These are phyloP conservation scores for Phytopythium sindhum DNA, from an alignment of 352 stramenopile genomes.

Conservation along the genomic window DNA sequence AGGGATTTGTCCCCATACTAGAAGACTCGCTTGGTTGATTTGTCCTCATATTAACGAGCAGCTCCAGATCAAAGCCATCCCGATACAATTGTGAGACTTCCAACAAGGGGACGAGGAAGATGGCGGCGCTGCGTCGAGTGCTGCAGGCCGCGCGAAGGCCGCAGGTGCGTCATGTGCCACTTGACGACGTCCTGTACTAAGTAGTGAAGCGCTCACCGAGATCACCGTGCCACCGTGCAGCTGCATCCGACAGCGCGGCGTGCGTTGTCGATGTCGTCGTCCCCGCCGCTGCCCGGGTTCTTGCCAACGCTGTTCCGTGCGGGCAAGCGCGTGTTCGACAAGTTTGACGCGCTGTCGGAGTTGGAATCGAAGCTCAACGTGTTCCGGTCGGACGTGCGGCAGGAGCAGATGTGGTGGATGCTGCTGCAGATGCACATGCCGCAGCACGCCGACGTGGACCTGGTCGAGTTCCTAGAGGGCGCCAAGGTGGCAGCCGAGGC, in stretches of 20 bases:
- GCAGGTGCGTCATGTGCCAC: background rate
- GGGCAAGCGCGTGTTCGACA: conserved; percentile 15
- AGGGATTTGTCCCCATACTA: conserved; percentile 5
- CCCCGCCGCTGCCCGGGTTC: conserved; percentile 15
- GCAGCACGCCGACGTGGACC: conserved; percentile 20
- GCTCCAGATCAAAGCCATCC: background rate
- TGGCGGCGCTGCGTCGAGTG: background rate
- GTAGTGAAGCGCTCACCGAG: background rate
- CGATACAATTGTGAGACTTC: background rate
- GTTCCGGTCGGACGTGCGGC: conserved; percentile 20
- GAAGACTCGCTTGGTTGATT: background rate
- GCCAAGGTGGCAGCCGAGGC: conserved; percentile 20
- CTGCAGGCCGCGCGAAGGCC: background rate
- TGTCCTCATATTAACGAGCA: background rate
- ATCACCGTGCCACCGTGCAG: background rate
- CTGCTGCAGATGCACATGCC: conserved; percentile 40
- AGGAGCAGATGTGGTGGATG: conserved; percentile 19
- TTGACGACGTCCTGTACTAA: background rate
- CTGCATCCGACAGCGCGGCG: background rate
- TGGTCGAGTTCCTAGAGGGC: conserved; percentile 37
- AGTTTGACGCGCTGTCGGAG: conserved; percentile 13
- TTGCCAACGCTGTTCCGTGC: conserved; percentile 11
- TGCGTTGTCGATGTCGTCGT: conserved; percentile 8
- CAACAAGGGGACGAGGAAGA: background rate
- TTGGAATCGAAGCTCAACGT: conserved; percentile 27